Base-by-base conservation (phyloP, 164 flowering plant species). In the Magnolia changhungtana region DNA sequence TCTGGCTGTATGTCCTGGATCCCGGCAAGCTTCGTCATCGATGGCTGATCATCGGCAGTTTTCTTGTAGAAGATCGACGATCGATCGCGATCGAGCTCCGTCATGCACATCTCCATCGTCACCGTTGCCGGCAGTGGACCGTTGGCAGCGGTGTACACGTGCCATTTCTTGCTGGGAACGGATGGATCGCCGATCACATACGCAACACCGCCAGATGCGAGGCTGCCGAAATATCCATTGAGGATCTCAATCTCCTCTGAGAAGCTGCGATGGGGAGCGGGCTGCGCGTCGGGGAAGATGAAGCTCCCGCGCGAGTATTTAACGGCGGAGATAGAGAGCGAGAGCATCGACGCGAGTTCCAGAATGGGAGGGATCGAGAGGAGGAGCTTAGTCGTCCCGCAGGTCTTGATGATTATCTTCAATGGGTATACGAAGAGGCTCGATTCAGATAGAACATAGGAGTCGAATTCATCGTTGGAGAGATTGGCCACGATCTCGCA, bases 91-190 rank as follows among this genome's bases (percentile, higher is more conserved):
- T 85, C 86, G 58, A 92, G 70, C 0, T 88, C 90, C 0, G 97
- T 92, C 97, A 92, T 92, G 86, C 97, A 92, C 87, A 92, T 87
- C 82, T 92, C 97, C 8, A 92, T 67, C 16, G 88, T 86, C 13
- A 84, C 66, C 31, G 64, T 73, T 27, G 72, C 13, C 27, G 4
- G 3, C 9, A 10, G 20, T 23, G 63, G 21, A 52, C 3, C 67
- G 20, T 66, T 75, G 4, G 84, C 72, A 0, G 97, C 92, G 13
- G 87, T 82, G 84, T 90, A 92, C 20, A 91, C 70, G 76, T 91
- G 94, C 97, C 97, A 92, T 76, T 82, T 84, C 20, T 78, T 82
- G 49, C 77, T 82, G 10, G 84, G 82, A 16, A 24, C 66, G 0
- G 66, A 50, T 1, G 84, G 79, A 75, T 82, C 89, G 65, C 91